phyloP scores from a whole-genome alignment of 257 asterid genomes.

The Primulina tabacum region DNA sequence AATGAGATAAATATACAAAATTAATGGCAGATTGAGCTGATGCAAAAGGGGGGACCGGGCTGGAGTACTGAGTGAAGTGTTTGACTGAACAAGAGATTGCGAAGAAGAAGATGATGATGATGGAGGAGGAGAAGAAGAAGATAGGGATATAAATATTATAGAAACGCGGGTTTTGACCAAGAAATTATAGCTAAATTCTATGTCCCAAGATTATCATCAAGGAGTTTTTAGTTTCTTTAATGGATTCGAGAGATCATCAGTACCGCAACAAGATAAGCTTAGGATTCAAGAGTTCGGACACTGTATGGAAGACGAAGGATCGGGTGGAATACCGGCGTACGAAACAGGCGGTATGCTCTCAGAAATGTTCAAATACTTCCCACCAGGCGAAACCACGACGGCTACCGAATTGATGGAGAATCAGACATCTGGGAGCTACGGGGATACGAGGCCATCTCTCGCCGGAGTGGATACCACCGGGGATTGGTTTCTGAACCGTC shows the following conservation, averaged over 20 bases:
- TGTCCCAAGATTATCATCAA: not conserved
- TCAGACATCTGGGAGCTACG: constrained; percentile 49
- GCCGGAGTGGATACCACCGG: not conserved
- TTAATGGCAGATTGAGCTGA: not conserved
- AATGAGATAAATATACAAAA: not conserved
- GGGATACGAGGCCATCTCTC: constrained; percentile 31
- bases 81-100: not conserved
- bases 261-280: too few species aligned
- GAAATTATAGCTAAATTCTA: not conserved
- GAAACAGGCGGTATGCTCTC: constrained; percentile 81
- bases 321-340: constrained; percentile 56
- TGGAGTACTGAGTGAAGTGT: not conserved
- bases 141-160: constrained; percentile 43
- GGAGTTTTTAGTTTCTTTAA: not conserved
- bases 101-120: constrained; percentile 39
- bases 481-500: constrained; percentile 56
- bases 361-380: constrained; percentile 73
- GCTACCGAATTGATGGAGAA: constrained; percentile 55
- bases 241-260: constrained; percentile 24
- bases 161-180: too few species aligned
- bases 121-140: constrained; percentile 36
- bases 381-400: constrained; percentile 39
- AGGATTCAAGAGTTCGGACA: too few species aligned
- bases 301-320: constrained; percentile 54
- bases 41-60: not conserved